A percentile compares a stretch with the other conserved stretches of the same genome.
Evolutionary conservation across 129 eudicot species (phyloP).

Genomic region (Cynara cardunculus): DNA sequence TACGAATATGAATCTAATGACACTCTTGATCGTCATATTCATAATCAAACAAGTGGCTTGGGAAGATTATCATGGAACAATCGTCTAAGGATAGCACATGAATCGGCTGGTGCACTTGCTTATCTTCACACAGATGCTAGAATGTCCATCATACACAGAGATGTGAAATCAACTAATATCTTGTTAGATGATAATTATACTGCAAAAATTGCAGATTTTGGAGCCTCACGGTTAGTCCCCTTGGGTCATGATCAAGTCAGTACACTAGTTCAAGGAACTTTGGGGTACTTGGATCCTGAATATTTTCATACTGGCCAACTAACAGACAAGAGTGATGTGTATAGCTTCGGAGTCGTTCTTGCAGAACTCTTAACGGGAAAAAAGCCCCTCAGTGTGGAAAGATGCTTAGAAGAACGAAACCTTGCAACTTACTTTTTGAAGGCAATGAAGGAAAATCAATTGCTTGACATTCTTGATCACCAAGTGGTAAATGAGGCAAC

Average conservation of each 20-base stretch:
- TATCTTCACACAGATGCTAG: too few species aligned
- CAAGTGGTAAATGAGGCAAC: constrained; percentile 28
- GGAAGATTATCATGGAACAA: constrained; percentile 39
- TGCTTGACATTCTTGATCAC: constrained; percentile 35
- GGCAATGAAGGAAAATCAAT: constrained; percentile 33
- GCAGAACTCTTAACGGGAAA: constrained; percentile 34
- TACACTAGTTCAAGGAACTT: constrained; percentile 46
- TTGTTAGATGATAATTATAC: constrained; percentile 36
- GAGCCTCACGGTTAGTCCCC: constrained; percentile 44
- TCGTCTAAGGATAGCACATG: constrained; percentile 45
- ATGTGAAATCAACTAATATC: constrained; percentile 50
- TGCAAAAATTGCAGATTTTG: constrained; percentile 38
- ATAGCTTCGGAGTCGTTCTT: constrained; percentile 47
- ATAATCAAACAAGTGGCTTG: constrained; percentile 1
- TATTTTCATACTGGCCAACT: constrained; percentile 45
- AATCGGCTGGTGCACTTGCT: too few species aligned
- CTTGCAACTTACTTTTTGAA: constrained; percentile 36
- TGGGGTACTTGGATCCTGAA: constrained; percentile 57
- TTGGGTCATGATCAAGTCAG: constrained; percentile 31
- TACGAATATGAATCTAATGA: constrained; percentile 41
- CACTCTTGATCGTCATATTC: constrained; percentile 30
- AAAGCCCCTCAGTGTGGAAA: constrained; percentile 26
- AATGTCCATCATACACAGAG: too few species aligned
- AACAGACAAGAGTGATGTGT: constrained; percentile 51
- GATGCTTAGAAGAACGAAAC: constrained; percentile 23